Conservation (phyloP, 2,329 filamentous ascomycete species). For the Colletotrichum shisoi region DNA sequence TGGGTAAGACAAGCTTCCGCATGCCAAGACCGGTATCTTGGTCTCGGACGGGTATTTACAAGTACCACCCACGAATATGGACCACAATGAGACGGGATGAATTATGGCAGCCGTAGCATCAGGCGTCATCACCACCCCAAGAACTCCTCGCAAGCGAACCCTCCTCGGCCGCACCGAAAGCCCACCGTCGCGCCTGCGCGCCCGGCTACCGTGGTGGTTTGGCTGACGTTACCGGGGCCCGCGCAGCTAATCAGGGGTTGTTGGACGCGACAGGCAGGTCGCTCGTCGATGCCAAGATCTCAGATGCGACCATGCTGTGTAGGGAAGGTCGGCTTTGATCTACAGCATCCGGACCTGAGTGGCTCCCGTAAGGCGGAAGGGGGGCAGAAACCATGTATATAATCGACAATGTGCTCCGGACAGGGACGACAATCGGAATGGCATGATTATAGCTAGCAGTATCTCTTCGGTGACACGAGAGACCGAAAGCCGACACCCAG, state of each 20-base stretch:
- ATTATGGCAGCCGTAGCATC: too few species aligned
- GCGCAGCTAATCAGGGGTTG: neutral
- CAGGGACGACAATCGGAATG: too few species aligned
- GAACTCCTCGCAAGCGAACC: too few species aligned
- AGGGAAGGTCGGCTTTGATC: slow-evolving; percentile 8
- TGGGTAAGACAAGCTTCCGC: neutral
- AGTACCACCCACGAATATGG: neutral
- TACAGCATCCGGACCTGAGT: neutral
- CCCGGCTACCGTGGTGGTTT: slow-evolving; percentile 11
- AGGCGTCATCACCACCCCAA: too few species aligned
- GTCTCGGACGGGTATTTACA: neutral
- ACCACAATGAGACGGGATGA: too few species aligned
- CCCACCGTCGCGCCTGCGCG: neutral
- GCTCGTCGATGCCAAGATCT: neutral
- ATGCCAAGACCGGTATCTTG: neutral
- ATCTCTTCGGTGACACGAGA: neutral
- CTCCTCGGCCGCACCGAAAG: too few species aligned
- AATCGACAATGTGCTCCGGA: too few species aligned
- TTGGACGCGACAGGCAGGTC: neutral
- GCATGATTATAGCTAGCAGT: neutral
- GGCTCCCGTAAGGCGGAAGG: neutral
- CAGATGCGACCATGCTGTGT: slow-evolving; percentile 8
- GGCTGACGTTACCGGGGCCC: neutral
- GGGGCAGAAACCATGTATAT: neutral
- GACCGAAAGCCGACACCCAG: neutral